Base-by-base conservation (phyloP, 1,139 yeast genomes). In the Kurtzmaniella quercitrusa region DNA sequence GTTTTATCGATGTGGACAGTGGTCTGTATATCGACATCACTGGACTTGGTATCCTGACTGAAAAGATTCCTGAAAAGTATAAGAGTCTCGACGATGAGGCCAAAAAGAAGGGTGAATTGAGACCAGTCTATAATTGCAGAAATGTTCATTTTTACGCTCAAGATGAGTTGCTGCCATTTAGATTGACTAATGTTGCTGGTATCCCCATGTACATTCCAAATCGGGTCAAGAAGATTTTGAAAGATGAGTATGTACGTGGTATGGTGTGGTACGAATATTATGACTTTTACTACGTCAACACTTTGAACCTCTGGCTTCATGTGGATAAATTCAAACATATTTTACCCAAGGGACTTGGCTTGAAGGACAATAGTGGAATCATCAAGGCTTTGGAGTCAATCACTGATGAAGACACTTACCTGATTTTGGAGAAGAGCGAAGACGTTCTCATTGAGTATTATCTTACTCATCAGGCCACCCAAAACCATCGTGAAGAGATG, bases 1-100 rank as follows among this genome's bases (percentile, higher is more conserved):
- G 73, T 45, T 63, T 68, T 46, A 65, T 67, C 36, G 74, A 68
- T 51, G 60, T 66, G 22, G 70, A 66, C 44, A 60, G 72, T 15
- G 74, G 74, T 5, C 56, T 65, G 19, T 68, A 66, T 45, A 65
- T 68, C 40, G 73, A 67, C 48, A 65, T 68, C 18, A 67, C 73
- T 3, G 73, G 66, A 1, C 50, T 68, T 35, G 65, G 70, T 39
- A 55, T 60, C 36, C 56, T 61, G 37, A 55, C 55, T 21, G 61
- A 64, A 9, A 52, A 53, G 18, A 48, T 56, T 2, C 68, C 66
- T 11, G 50, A 46, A 16, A 45, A 57, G 39, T 55, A 58, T 46
- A 43, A 54, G 19, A 50, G 47, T 39, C 44, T 43, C 19, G 49
- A 47, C 42, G 51, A 47, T 5, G 26, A 34, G 14, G 37, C 37